Evolutionary conservation across 331 rosid species (phyloP).

Genomic region (Pyrus hybrid): DNA sequence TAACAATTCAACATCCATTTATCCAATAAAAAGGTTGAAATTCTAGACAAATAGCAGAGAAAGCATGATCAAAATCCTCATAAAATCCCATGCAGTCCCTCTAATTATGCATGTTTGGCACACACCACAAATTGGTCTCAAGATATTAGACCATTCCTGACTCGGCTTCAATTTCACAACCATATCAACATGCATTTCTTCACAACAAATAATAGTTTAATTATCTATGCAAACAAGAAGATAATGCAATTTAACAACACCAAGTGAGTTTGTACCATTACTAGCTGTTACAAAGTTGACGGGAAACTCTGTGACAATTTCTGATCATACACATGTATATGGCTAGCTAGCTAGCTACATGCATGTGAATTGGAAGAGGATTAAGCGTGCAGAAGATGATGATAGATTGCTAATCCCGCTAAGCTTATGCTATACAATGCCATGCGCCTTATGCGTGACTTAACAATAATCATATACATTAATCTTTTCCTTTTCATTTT

Average conservation of each 20-base stretch:
- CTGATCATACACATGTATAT: background rate
- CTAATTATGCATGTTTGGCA: slow-evolving; percentile 3
- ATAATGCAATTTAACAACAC: background rate
- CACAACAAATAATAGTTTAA: background rate
- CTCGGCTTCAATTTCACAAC: background rate
- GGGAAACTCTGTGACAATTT: slow-evolving; percentile 4
- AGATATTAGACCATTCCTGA: slow-evolving; percentile 14
- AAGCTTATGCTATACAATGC: slow-evolving; percentile 22
- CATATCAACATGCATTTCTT: background rate
- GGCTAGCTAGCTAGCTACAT: too few species aligned
- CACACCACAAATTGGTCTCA: background rate
- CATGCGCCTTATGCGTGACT: slow-evolving; percentile 34
- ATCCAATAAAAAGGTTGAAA: background rate
- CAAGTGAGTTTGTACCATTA: background rate
- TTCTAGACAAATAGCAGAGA: background rate
- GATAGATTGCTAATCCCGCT: slow-evolving; percentile 31
- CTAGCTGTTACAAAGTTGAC: background rate
- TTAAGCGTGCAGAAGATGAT: slow-evolving; percentile 21
- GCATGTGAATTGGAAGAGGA: background rate
- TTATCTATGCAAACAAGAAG: background rate
- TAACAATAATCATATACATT: background rate
- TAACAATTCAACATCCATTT: background rate
- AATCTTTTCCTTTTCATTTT: background rate
- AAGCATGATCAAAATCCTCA: background rate
- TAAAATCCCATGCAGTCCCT: background rate